These are phyloP conservation scores for Lepidium didymum DNA, from an alignment of 345 rosid species.

Conservation along the genomic window DNA sequence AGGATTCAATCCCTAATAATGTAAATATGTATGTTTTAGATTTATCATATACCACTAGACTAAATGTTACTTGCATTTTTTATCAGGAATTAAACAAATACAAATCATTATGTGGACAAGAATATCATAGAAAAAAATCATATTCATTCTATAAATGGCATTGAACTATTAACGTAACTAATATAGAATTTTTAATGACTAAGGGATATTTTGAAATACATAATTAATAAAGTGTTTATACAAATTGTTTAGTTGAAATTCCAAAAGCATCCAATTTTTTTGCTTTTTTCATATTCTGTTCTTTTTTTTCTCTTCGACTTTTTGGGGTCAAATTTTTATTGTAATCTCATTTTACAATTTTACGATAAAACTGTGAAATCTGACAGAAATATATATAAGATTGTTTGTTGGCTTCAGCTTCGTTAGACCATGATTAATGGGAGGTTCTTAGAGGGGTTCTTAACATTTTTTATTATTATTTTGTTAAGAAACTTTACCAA, in stretches of 20 bases:
- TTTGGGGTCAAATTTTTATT: background rate
- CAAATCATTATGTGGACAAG: background rate
- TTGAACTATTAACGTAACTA: background rate
- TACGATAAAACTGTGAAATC: background rate
- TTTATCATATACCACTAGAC: too few species aligned
- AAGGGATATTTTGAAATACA: too few species aligned
- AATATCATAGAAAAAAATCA: background rate
- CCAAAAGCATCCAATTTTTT: background rate
- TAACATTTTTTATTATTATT: too few species aligned
- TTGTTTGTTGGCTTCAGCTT: background rate
- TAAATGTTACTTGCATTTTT: too few species aligned
- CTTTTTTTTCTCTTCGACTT: too few species aligned
- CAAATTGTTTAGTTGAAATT: background rate
- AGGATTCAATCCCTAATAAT: too few species aligned
- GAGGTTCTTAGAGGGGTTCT: too few species aligned
- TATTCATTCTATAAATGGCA: background rate
- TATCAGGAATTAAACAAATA: background rate
- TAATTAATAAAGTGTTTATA: too few species aligned
- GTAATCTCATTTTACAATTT: background rate
- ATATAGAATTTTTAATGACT: background rate
- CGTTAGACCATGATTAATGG: too few species aligned
- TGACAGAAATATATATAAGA: background rate
- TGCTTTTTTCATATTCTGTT: too few species aligned
- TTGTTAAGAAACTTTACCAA: too few species aligned
- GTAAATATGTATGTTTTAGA: too few species aligned